Base-by-base conservation (phyloP, 768 basidiomycete genomes). In the Suillus americanus region DNA sequence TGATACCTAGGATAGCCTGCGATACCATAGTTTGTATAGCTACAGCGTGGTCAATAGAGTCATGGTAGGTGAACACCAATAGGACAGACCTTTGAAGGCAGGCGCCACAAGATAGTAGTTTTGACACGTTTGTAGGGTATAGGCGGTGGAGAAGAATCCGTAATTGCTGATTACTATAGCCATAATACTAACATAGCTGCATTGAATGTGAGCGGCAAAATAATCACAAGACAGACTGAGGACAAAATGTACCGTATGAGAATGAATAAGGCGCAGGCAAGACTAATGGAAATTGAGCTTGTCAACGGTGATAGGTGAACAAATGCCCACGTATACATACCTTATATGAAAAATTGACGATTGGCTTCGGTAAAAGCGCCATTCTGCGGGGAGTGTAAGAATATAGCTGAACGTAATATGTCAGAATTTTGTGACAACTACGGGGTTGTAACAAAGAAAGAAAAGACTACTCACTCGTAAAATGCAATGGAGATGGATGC, bases 11-110 rank as follows among this genome's bases (percentile, higher is more conserved):
- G 62, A 91, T 89, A 12, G 82, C 76, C 70, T 91, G 89, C 7
- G 89, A 89, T 54, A 88, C 77, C 83, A 86, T 86, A 0, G 79
- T 77, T 73, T 91, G 89, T 10, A 88, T 20, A 5, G 85, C 89
- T 90, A 63, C 12, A 59, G 56, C 20, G 6, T 2, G 3, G 37
- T 20, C 56, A 30, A 62, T 20, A 30, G 3, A 20, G 57, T 28
- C 25, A 18, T 13, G 5, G 18, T 41, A 5, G 18, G 38, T 28
- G 18, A 41, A 28, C 5, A 12, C 10, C 38, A 13, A 20, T 28
- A 3, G 5, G 40, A 51, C 45, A 28, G 50, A 86, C 89, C 88
- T 83, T 90, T 90, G 73, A 89, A 85, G 18, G 81, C 71, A 20
- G 89, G 85, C 1, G 86, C 79, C 18, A 84, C 67, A 16, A 86